Evolutionary conservation across 2,329 filamentous ascomycete species (phyloP).

Genomic region (Onygenales sp.): DNA sequence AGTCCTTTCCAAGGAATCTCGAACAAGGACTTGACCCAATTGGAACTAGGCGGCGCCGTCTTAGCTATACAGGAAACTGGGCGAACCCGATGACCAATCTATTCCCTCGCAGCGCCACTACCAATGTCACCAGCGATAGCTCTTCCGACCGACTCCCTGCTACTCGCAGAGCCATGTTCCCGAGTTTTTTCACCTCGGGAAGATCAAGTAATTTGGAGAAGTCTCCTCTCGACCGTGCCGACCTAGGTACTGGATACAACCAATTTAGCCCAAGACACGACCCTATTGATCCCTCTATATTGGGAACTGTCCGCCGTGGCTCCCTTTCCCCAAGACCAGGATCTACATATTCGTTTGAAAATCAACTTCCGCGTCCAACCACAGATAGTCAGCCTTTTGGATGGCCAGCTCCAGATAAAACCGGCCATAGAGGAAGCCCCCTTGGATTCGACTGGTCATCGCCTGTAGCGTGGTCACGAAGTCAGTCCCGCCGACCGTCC

Average conservation of each 20-base stretch:
- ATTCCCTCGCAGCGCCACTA: slow-evolving; percentile 36
- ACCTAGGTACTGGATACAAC: slow-evolving; percentile 32
- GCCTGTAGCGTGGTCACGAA: slow-evolving; percentile 58
- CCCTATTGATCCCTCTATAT: slow-evolving; percentile 37
- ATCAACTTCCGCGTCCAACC: slow-evolving; percentile 59
- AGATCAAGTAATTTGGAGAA: slow-evolving; percentile 20
- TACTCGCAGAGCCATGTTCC: slow-evolving; percentile 29
- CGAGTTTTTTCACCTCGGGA: slow-evolving; percentile 34
- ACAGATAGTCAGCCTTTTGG: slow-evolving; percentile 71
- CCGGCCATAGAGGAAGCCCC: slow-evolving; percentile 43
- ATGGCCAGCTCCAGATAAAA: slow-evolving; percentile 47
- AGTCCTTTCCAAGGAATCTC: slow-evolving; percentile 51
- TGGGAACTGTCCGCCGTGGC: slow-evolving; percentile 32
- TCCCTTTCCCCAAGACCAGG: slow-evolving; percentile 39
- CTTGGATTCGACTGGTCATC: slow-evolving; percentile 46
- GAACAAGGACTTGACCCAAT: slow-evolving; percentile 44
- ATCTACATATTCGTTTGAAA: slow-evolving; percentile 48
- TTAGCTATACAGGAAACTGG: slow-evolving; percentile 50
- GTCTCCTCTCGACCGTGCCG: slow-evolving; percentile 22
- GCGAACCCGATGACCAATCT: slow-evolving; percentile 39
- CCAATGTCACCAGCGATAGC: slow-evolving; percentile 31
- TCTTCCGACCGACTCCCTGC: slow-evolving; percentile 24
- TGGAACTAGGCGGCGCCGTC: slow-evolving; percentile 41
- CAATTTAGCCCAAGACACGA: slow-evolving; percentile 38
- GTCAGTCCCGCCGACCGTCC: slow-evolving; percentile 71